A percentile compares a stretch with the other conserved stretches of the same genome.
phyloP scores from a whole-genome alignment of 495 filamentous ascomycete species.

The Sabuloglossum arenarium region DNA sequence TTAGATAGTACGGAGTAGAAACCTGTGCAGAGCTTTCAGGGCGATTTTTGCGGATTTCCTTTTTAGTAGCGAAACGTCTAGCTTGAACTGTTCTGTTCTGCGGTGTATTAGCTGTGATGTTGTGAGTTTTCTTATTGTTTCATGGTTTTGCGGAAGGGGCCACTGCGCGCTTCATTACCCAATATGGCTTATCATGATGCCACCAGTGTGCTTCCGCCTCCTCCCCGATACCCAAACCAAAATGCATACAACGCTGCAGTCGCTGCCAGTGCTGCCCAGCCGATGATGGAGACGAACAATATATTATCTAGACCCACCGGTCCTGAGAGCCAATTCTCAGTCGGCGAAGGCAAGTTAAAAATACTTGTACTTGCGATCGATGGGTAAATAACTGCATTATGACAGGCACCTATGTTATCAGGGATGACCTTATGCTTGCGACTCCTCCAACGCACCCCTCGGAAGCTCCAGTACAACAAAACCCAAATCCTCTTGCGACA shows the following conservation, averaged over 20 bases:
- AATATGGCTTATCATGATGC: neutral
- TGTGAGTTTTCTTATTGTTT: neutral
- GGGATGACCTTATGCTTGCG: conserved; percentile 77
- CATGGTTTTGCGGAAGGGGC: neutral
- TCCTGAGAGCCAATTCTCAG: conserved; percentile 63
- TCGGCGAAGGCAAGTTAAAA: conserved; percentile 59
- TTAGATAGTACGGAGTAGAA: no score
- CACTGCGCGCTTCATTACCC: neutral
- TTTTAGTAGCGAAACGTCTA: neutral
- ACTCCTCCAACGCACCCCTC: conserved; percentile 90
- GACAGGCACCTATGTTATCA: conserved; percentile 66
- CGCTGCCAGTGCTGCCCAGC: conserved; percentile 37
- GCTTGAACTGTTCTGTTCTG: neutral
- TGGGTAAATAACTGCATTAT: conserved; percentile 5
- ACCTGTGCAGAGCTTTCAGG: no score
- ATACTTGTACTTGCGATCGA: neutral
- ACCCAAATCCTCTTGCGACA: conserved; percentile 77
- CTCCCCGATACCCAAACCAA: conserved; percentile 57
- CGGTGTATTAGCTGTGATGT: neutral
- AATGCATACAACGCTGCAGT: conserved; percentile 42
- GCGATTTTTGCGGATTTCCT: neutral
- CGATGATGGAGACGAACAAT: conserved; percentile 84
- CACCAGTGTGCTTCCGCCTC: conserved; percentile 57
- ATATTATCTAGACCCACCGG: conserved; percentile 57
- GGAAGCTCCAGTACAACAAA: conserved; percentile 64